phyloP scores from a whole-genome alignment of 2,329 filamentous ascomycete species.

The Neonectria neomacrospora region DNA sequence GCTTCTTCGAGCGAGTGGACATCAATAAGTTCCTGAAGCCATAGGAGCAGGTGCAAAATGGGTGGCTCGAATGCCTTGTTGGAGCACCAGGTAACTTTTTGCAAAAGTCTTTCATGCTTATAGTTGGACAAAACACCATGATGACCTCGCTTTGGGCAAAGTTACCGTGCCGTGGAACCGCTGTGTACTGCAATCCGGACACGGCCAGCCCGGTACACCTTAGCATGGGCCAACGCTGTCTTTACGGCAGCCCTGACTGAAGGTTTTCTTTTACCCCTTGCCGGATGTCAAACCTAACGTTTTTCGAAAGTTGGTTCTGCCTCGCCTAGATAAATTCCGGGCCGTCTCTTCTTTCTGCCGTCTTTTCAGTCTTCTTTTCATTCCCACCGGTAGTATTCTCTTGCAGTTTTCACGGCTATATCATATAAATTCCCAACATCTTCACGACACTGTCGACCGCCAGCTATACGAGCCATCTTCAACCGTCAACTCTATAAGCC shows the following conservation, averaged over 20 bases:
- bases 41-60: constrained; percentile 12
- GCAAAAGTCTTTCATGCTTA: neutral
- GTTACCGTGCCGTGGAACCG: neutral
- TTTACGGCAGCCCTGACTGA: neutral
- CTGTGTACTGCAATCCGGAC: neutral
- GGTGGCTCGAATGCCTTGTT: constrained; percentile 1
- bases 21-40: constrained; percentile 62
- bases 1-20: constrained; percentile 69
- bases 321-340: neutral
- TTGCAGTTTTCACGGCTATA: neutral
- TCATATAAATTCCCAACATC: neutral
- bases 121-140: neutral
- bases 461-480: neutral
- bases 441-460: neutral
- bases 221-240: neutral
- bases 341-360: neutral
- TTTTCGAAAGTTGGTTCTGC: neutral
- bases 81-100: neutral
- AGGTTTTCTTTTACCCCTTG: neutral
- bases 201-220: neutral
- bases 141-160: neutral
- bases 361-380: neutral
- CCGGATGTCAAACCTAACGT: neutral
- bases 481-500: neutral
- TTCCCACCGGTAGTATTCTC: neutral